Conservation (phyloP, 371 early-diverging fungal species). For the Amoeboaphelidium protococcarum region DNA sequence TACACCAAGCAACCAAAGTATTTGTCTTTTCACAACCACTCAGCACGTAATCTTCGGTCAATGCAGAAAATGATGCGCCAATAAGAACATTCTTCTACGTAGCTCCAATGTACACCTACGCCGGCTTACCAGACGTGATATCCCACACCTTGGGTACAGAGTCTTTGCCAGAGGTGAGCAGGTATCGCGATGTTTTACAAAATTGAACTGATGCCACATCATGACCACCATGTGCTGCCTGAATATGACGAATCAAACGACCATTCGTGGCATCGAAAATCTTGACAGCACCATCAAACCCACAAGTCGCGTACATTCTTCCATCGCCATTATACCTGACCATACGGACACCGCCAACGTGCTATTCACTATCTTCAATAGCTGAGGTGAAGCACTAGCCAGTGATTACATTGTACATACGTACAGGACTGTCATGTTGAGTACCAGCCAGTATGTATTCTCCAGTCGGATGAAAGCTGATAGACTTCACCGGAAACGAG, state of each 20-base stretch:
- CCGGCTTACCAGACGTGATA: conserved; percentile 35
- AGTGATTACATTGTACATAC: conserved; percentile 59
- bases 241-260: conserved; percentile 32
- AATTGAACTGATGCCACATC: conserved; percentile 41
- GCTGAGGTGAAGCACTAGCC: conserved; percentile 40
- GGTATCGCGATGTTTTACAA: conserved; percentile 39
- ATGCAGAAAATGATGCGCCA: too few relatives aligned
- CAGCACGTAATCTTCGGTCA: too few relatives aligned
- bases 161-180: conserved; percentile 52
- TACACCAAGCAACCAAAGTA: too few relatives aligned
- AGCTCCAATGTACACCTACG: too few relatives aligned
- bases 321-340: conserved; percentile 46
- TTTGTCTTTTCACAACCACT: too few relatives aligned
- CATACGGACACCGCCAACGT: conserved; percentile 20
- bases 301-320: conserved; percentile 35
- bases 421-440: conserved; percentile 15
- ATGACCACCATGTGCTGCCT: conserved; percentile 43
- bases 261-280: conserved; percentile 60
- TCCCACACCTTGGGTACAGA: conserved; percentile 56
- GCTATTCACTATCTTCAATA: conserved; percentile 19
- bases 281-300: conserved; percentile 57
- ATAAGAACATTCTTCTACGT: too few relatives aligned
- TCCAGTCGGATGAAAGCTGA: conserved; percentile 65
- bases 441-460: conserved; percentile 30
- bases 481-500: conserved; percentile 33